Conservation (phyloP, 2,329 filamentous ascomycete species). For the Epichloe aotearoae region DNA sequence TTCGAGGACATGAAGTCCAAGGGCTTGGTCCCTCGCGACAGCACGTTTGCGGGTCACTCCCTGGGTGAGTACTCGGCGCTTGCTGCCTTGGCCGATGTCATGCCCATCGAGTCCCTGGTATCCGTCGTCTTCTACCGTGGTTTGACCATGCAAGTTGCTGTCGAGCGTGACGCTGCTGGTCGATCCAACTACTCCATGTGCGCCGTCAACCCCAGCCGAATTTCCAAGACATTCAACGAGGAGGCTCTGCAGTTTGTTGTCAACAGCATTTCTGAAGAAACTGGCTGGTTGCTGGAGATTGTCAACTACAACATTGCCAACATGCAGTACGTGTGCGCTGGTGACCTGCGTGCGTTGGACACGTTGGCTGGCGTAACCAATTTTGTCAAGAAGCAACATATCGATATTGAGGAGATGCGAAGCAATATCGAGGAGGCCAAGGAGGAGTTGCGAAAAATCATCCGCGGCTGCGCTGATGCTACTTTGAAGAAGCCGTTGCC, state of each 20-base stretch:
- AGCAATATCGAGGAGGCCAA: slow-evolving; percentile 85
- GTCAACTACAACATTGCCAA: slow-evolving; percentile 88
- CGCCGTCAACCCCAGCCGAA: slow-evolving; percentile 94
- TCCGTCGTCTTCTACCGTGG: slow-evolving; percentile 99
- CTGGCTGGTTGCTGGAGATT: slow-evolving; percentile 92
- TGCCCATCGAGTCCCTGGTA: slow-evolving; percentile 98
- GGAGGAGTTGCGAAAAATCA: slow-evolving; percentile 78
- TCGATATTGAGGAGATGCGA: slow-evolving; percentile 90
- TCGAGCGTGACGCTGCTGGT: slow-evolving; percentile 84
- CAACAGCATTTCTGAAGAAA: slow-evolving; percentile 86
- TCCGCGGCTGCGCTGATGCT: slow-evolving; percentile 73
- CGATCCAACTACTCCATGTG: slow-evolving; percentile 99
- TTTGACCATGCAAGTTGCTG: slow-evolving; percentile 97
- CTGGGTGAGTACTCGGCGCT: slow-evolving; percentile 96
- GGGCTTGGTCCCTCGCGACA: slow-evolving; percentile 89
- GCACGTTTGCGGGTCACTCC: slow-evolving; percentile 97
- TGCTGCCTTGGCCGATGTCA: slow-evolving; percentile 90
- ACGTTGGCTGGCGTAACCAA: slow-evolving; percentile 73
- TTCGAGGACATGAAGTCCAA: slow-evolving; percentile 99
- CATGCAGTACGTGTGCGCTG: slow-evolving; percentile 62
- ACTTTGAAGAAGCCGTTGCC: slow-evolving; percentile 82
- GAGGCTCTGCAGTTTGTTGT: slow-evolving; percentile 94
- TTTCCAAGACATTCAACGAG: slow-evolving; percentile 98
- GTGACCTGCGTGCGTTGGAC: slow-evolving; percentile 58
- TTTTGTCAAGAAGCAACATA: slow-evolving; percentile 91